Base-by-base conservation (phyloP, 192 early-diverging fungal genomes). In the Diversispora epigaea region DNA sequence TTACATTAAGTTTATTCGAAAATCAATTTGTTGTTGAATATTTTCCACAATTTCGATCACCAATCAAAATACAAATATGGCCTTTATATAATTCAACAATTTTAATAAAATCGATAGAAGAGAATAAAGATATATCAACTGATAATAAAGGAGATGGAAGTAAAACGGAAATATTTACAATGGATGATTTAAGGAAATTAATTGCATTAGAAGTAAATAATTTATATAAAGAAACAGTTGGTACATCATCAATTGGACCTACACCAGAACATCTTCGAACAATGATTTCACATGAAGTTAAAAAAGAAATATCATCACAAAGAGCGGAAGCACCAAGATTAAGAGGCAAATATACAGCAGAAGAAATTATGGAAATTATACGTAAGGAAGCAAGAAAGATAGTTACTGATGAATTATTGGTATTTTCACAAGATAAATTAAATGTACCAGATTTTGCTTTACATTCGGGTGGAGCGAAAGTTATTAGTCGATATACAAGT, bases 351-450 rank as follows among this genome's bases (percentile, higher is more conserved):
- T n/a, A 25, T 9, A 10, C 11, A 60, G 57, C 6, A 17, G 47
- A 47, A 68, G 67, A 68, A 40, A 32, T 68, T 12, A 22, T 68
- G 17, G 71, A 73, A 22, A 61, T 73, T 6, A 60, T 73, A 61
- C 55, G 71, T 43, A 41, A 58, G 22, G 71, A 73, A 73, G 41
- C 57, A 12, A 44, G 45, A 61, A 61, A 73, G 10, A 25, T 60
- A 0, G 58, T 73, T 22, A n/a, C 40, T 3, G 56, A 73, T 17
- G 57, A 44, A 46, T 41, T 73, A 19, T 62, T 61, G 8, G 57
- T 60, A 11, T 73, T 61, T 62, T 73, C 71, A 61, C 71, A 73
- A 49, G 71, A 73, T 73, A 73, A 73, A 60, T 45, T 73, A 47
- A 73, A 73, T 73, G n/a, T 17, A 25, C 57, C 71, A 5, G 71